Evolutionary conservation across 257 asterid genomes (phyloP), one percentile per base, ranked within the genome.

Genomic region (Fraxinus quadrangulata): DNA sequence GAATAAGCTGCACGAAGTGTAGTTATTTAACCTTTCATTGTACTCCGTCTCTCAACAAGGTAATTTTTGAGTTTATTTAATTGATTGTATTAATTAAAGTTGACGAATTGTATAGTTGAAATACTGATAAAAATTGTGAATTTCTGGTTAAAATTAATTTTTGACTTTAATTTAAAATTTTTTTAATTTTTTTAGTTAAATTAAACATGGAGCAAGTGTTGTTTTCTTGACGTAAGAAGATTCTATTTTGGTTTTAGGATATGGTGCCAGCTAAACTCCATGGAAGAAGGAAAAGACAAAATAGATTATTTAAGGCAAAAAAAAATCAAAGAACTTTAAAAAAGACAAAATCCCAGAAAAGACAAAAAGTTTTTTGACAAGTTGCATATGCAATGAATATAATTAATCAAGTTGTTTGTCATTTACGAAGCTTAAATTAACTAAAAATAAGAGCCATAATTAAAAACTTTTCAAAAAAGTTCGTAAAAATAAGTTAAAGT

Each of bases 311-410:
- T 11, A 73, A 74, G 67, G 67, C 72, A 67, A 69, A 67, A 71
- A 68, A 67, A 79, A 81, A 28, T 51, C 61, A 72, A 61, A 80
- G 6, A 63, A 24, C 24, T 63, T 24, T 0, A 10, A 24, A 63
- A 26, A 26, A 24, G 33, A 11, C 30, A 11, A 63, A 63, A 9
- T 14, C n/a, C 33, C 16, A 3, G 26, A 23, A 23, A 61, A 61
- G 68, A 61, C 81, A 76, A 70, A 80, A 80, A 65, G 66, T 47
- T 21, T 67, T 79, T 79, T 75, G 85, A 81, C 86, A 79, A 81
- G 59, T 85, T 81, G 84, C 73, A 74, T 76, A 47, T 80, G 33
- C 2, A 23, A 24, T 54, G 6, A 70, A 77, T 78, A 49, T 63
- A 63, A 34, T 70, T 67, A 54, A 73, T 67, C 85, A 76, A 81